These are phyloP conservation scores for Populus deltoides DNA, from an alignment of 345 rosid genomes.

Conservation along the genomic window DNA sequence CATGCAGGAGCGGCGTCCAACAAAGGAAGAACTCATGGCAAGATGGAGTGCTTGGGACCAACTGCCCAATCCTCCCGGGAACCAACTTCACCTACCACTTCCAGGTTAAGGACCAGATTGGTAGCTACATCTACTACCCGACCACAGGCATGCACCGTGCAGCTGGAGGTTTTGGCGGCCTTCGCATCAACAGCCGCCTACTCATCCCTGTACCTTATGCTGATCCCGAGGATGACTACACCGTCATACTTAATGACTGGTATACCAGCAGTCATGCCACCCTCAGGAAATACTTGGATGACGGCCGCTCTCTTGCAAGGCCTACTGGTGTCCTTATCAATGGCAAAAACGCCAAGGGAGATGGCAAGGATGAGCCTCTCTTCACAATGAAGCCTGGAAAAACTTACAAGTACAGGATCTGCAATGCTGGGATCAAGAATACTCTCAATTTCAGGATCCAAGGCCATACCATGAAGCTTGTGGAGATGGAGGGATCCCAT, in stretches of 20 bases:
- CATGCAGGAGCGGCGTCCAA: conserved; percentile 65
- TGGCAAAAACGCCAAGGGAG: conserved; percentile 17
- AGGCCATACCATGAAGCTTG: conserved; percentile 23
- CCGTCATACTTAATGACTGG: conserved; percentile 24
- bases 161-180: conserved; percentile 24
- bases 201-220: conserved; percentile 27
- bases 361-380: conserved; percentile 21
- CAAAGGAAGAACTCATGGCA: conserved; percentile 87
- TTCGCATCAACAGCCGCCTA: conserved; percentile 22
- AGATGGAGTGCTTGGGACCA: conserved; percentile 67
- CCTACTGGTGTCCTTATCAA: conserved; percentile 22
- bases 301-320: conserved; percentile 19
- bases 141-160: conserved; percentile 15
- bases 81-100: conserved; percentile 69
- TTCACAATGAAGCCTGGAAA: conserved; percentile 27
- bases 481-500: conserved; percentile 27
- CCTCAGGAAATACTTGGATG: conserved; percentile 11
- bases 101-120: conserved; percentile 88
- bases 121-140: conserved; percentile 27
- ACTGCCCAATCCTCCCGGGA: conserved; percentile 70
- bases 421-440: conserved; percentile 23
- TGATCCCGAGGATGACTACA: conserved; percentile 26
- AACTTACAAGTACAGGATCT: conserved; percentile 23
- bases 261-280: conserved; percentile 8
- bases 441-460: conserved; percentile 22